phyloP scores from a whole-genome alignment of 78 protist genomes.

The slime mould (Dictyostelium discoideum) region DNA sequence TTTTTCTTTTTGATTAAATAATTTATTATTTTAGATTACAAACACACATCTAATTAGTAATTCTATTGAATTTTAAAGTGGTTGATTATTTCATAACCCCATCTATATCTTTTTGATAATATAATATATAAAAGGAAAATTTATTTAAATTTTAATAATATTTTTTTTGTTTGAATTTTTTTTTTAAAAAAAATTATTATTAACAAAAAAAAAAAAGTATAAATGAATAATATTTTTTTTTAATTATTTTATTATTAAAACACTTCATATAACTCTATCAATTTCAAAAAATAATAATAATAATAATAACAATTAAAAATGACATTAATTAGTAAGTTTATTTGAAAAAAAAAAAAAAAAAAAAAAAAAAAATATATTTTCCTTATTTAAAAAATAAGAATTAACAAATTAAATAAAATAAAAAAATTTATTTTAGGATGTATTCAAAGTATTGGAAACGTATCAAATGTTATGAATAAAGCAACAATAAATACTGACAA shows the following conservation, averaged over 20 bases:
- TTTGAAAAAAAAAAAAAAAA: neutral
- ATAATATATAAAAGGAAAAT: neutral
- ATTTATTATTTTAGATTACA: neutral
- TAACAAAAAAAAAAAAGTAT: too few relatives aligned
- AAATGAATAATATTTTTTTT: too few relatives aligned
- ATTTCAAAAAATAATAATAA: too few relatives aligned
- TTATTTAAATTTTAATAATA: too few relatives aligned
- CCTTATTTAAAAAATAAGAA: too few relatives aligned
- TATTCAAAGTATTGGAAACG: neutral
- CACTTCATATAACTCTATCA: too few relatives aligned
- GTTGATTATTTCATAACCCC: neutral
- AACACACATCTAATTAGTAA: neutral
- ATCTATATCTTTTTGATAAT: neutral
- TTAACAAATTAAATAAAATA: too few relatives aligned
- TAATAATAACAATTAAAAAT: neutral
- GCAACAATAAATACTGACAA: neutral
- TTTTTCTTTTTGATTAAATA: too few relatives aligned
- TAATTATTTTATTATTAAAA: too few relatives aligned
- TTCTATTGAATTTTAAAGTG: neutral
- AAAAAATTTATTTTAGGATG: neutral
- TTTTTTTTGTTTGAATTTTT: too few relatives aligned
- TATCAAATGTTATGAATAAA: neutral
- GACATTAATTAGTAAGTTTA: neutral
- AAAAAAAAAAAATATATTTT: too few relatives aligned
- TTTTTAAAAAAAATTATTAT: too few relatives aligned